Base-by-base conservation (phyloP, 495 filamentous ascomycete genomes). In the Penicillium goetzii region DNA sequence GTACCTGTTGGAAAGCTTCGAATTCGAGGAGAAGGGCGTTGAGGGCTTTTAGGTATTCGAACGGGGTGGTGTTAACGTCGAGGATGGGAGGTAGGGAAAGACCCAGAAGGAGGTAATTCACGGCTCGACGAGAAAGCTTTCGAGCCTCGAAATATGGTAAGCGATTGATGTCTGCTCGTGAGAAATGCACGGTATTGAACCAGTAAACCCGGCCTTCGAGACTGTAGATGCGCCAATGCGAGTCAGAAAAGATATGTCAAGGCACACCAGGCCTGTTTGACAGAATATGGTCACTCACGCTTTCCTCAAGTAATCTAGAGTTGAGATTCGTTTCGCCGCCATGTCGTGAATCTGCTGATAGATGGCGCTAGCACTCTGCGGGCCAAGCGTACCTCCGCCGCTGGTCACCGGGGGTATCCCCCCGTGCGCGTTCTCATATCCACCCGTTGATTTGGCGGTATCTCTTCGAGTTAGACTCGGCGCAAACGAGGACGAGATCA, bases 101-200 rank as follows among this genome's bases (percentile, higher is more conserved):
- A 45, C 95, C 95, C 9, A 99, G 89, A 19, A 97, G 84, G 58
- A 99, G 86, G 72, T 92, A 98, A 71, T 97, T 96, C 58, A 92
- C 93, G 38, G 96, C 93, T 60, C 88, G 89, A 47, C 92, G 88
- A 61, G 89, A 88, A 33, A 97, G 87, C 70, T 92, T 94, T 65
- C 87, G 86, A 28, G 85, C 74, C 65, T 95, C 89, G 68, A 96
- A 93, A 74, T 92, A 96, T 32, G 96, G 89, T 74, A 97, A 86
- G 63, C 86, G 89, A 33, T 84, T 76, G 33, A 98, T 83, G 73
- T 97, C 92, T 26, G 86, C 74, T 65, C 92, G 92, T 62, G 91
- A 89, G 75, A 97, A 97, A 73, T 95, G 88, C 49, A 97, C 84
- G 0, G 95, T 96, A 77, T 97, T 97, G 76, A 97, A 97, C 93